phyloP scores from a whole-genome alignment of 768 basidiomycete genomes.

The Trametes cingulata region DNA sequence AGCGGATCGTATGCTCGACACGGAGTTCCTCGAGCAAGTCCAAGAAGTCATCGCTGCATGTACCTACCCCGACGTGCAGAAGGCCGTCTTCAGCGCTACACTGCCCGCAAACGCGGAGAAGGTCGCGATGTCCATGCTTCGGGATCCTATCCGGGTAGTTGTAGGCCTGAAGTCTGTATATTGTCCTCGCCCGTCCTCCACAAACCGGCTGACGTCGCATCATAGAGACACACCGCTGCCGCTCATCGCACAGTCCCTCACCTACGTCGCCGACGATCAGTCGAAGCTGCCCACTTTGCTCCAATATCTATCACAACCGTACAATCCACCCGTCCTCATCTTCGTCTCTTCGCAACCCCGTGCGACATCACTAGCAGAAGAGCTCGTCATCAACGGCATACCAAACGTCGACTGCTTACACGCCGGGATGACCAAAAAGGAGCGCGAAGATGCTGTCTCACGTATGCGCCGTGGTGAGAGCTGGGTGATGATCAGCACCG shows the following conservation, averaged over 20 bases:
- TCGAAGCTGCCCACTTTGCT: conserved; percentile 94
- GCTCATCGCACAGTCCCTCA: conserved; percentile 84
- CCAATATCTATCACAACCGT: conserved; percentile 74
- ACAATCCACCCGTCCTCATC: conserved; percentile 88
- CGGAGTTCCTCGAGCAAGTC: conserved; percentile 86
- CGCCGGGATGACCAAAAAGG: conserved; percentile 84
- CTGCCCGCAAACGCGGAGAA: conserved; percentile 88
- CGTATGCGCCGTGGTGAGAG: conserved; percentile 88
- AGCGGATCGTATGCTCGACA: conserved; percentile 87
- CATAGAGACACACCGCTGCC: conserved; percentile 90
- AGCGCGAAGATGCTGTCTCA: conserved; percentile 81
- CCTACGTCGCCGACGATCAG: conserved; percentile 89
- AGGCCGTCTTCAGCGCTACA: conserved; percentile 93
- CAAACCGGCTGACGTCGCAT: background rate
- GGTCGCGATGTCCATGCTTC: conserved; percentile 81
- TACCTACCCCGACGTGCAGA: conserved; percentile 67
- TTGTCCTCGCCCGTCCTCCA: background rate
- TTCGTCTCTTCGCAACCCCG: conserved; percentile 92
- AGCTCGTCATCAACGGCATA: conserved; percentile 77
- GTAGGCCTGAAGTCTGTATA: conserved; percentile 86
- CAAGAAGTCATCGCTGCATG: conserved; percentile 86
- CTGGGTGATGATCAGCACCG: conserved; percentile 96
- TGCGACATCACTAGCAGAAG: conserved; percentile 75
- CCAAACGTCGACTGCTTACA: conserved; percentile 88
- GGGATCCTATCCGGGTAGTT: conserved; percentile 88